Conservation (phyloP, 345 rosid species). For the Dovyalis caffra region DNA sequence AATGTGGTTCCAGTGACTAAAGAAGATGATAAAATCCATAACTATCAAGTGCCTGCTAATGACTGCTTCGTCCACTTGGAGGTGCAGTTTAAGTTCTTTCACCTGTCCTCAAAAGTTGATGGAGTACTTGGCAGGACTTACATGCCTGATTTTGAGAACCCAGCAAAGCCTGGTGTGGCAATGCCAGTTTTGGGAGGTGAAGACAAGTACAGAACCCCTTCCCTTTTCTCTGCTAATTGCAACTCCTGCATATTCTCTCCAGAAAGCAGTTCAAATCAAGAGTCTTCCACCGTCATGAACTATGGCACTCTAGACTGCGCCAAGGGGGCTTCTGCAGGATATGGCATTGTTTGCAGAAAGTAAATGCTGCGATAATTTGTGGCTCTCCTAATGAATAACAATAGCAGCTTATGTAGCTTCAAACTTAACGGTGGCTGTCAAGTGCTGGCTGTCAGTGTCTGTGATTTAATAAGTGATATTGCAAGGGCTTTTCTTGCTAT, state of each 20-base stretch:
- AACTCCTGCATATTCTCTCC: slow-evolving; percentile 41
- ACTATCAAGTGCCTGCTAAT: slow-evolving; percentile 51
- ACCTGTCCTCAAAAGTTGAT: slow-evolving; percentile 56
- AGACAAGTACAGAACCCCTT: slow-evolving; percentile 50
- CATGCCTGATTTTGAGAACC: slow-evolving; percentile 61
- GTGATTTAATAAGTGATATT: background rate
- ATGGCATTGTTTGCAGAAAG: slow-evolving; percentile 61
- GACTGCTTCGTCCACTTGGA: slow-evolving; percentile 71
- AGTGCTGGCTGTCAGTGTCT: background rate
- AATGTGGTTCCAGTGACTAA: slow-evolving; percentile 67
- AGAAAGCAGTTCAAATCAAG: slow-evolving; percentile 1
- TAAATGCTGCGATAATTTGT: background rate
- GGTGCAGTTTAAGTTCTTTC: slow-evolving; percentile 56
- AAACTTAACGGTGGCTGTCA: background rate
- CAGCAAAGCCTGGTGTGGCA: slow-evolving; percentile 60
- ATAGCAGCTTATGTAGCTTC: background rate
- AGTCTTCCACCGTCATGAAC: slow-evolving; percentile 16
- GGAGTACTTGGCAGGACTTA: slow-evolving; percentile 69
- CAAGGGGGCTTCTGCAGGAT: slow-evolving; percentile 38
- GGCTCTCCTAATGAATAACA: background rate
- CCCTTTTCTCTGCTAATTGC: slow-evolving; percentile 47
- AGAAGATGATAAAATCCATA: slow-evolving; percentile 63
- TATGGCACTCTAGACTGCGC: slow-evolving; percentile 49
- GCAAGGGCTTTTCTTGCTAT: background rate
- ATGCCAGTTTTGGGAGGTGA: slow-evolving; percentile 64